Conservation (phyloP, 306 rosid species). For the Pueraria montana region DNA sequence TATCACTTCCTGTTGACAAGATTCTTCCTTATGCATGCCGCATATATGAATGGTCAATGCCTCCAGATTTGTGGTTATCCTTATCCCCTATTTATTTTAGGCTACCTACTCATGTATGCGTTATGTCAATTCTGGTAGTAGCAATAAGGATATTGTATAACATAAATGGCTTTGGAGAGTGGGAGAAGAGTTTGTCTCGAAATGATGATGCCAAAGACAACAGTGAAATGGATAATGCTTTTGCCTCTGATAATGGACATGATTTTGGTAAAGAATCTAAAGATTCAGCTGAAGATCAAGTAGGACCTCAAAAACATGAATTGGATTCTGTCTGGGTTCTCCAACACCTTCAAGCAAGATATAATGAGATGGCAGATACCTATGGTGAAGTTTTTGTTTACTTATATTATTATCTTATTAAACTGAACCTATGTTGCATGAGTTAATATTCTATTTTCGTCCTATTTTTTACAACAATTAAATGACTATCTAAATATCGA, state of each 20-base stretch:
- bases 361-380: conserved; percentile 62
- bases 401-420: conserved; percentile 6
- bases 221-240: conserved; percentile 42
- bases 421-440: not conserved
- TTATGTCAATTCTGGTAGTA: conserved; percentile 82
- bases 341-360: conserved; percentile 66
- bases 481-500: conserved; percentile 13
- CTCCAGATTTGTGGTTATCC: conserved; percentile 84
- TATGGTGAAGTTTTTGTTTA: conserved; percentile 58
- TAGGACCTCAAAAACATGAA: conserved; percentile 46
- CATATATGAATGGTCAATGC: conserved; percentile 86
- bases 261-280: conserved; percentile 36
- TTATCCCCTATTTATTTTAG: conserved; percentile 68
- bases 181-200: conserved; percentile 80
- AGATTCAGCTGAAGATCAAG: conserved; percentile 42
- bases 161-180: conserved; percentile 83
- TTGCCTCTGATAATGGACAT: conserved; percentile 34
- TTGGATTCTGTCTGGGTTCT: conserved; percentile 68
- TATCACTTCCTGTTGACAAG: conserved; percentile 71
- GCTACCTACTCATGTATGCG: conserved; percentile 86
- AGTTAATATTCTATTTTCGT: not conserved
- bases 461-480: not conserved
- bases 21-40: conserved; percentile 73
- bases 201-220: conserved; percentile 49
- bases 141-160: conserved; percentile 80